Conservation (phyloP, 139 green algal genomes). For the Chlamydomonas schloesseri region DNA sequence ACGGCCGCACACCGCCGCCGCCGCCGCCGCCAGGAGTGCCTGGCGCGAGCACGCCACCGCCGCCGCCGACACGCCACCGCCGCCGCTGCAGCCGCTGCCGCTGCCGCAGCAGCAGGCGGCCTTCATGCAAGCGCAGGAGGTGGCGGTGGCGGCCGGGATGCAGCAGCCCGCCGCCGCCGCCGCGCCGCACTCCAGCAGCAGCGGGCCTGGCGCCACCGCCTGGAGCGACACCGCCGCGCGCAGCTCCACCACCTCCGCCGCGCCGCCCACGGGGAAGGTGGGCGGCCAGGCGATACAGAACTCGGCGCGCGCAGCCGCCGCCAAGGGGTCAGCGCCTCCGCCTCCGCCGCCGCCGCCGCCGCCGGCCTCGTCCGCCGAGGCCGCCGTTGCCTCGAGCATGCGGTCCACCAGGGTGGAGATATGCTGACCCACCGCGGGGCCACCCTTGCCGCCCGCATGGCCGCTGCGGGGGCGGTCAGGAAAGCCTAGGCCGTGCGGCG, state of each 20-base stretch:
- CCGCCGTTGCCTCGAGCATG: not conserved
- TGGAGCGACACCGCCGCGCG: slow-evolving; percentile 1
- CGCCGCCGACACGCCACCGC: too few relatives aligned
- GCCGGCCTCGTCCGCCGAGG: not conserved
- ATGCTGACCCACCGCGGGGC: too few relatives aligned
- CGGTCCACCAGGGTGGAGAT: not conserved
- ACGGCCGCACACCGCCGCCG: not conserved
- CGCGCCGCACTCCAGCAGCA: not conserved
- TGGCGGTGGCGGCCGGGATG: too few relatives aligned
- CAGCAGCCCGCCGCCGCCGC: too few relatives aligned
- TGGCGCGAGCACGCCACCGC: too few relatives aligned
- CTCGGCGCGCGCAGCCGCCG: not conserved
- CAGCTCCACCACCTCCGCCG: slow-evolving; percentile 23
- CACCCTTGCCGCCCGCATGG: too few relatives aligned
- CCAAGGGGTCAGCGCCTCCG: not conserved
- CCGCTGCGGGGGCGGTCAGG: too few relatives aligned
- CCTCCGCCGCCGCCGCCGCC: too few relatives aligned
- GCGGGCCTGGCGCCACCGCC: too few relatives aligned
- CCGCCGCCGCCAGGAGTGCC: not conserved
- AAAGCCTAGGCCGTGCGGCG: too few relatives aligned
- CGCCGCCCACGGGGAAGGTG: slow-evolving; percentile 20
- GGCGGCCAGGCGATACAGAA: slow-evolving; percentile 36
- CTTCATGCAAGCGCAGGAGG: too few relatives aligned
- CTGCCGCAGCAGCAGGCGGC: not conserved
- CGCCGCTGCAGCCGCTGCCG: not conserved